Base-by-base conservation (phyloP, 768 basidiomycete genomes). In the Auricularia auricula-judae region DNA sequence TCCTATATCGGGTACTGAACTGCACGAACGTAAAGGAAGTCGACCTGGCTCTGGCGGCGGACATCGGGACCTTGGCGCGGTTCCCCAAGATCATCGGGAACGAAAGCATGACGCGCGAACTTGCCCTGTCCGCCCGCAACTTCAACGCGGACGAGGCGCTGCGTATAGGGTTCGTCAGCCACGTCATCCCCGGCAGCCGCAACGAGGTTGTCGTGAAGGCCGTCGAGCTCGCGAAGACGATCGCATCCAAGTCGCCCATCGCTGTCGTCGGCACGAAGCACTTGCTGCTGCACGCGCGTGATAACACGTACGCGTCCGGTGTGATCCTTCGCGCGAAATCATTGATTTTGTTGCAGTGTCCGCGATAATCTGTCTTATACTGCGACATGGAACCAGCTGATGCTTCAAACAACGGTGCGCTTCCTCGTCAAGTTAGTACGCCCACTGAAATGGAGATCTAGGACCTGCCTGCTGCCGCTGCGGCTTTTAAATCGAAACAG, bases 21-120 rank as follows among this genome's bases (percentile, higher is more conserved):
- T 18, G 11, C 61, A 53, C 64, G 16, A 33, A 58, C 8, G 36
- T n/a, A 36, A 64, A 92, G 90, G 91, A 95, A 79, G 86, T 92
- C 2, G 89, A 93, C 70, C 81, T 93, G 33, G 93, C 89, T 0
- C 78, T 96, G 0, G 93, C 93, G 2, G 87, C 93, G 0, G 93
- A 95, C 71, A 86, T 94, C 47, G 94, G 94, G 0, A 86, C 91
- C 0, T 82, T 96, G 4, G 89, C 93, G 1, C 85, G 86, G 62
- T 77, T 95, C 4, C 91, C 89, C 0, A 90, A 91, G 69, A 79
- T 90, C 58, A 81, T 82, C 0, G 90, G 86, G 0, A 93, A 92
- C 74, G 80, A 83, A 35, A 89, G 87, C 1, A 78, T 88, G 12
- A 75, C 85, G 2, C 80, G 83, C 59, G 93, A 96, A 72, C 79